A percentile compares a stretch with the other conserved stretches of the same genome.
Conservation (phyloP, 192 early-diverging fungal genomes). For the Geranomyces variabilis region DNA sequence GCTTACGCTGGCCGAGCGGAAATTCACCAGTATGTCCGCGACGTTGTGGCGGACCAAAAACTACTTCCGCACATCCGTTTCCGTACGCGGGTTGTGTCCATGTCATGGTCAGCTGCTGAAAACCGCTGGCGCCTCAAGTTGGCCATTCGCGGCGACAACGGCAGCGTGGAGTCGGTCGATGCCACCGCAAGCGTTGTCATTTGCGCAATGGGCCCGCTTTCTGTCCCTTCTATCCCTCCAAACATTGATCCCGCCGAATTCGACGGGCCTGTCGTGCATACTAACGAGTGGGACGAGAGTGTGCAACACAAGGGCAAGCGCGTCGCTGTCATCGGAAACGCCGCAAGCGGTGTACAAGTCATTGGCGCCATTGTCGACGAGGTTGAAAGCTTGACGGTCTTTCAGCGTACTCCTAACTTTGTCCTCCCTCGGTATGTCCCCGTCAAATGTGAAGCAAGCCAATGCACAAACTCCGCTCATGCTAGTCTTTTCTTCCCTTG, state of each 20-base stretch:
- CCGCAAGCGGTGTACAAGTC: slow-evolving; percentile 48
- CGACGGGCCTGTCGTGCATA: slow-evolving; percentile 56
- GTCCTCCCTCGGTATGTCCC: no score
- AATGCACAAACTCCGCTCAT: no score
- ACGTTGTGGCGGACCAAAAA: slow-evolving; percentile 43
- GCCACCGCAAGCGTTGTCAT: slow-evolving; percentile 45
- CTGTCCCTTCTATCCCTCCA: slow-evolving; percentile 51
- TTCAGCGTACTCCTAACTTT: slow-evolving; percentile 48
- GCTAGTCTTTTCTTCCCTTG: no score
- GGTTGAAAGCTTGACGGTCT: slow-evolving; percentile 43
- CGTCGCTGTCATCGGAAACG: slow-evolving; percentile 51
- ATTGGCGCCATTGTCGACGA: slow-evolving; percentile 42
- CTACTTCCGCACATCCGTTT: slow-evolving; percentile 48
- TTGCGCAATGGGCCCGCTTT: slow-evolving; percentile 53
- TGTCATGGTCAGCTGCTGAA: slow-evolving; percentile 26
- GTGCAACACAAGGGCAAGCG: slow-evolving; percentile 51
- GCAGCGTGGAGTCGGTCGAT: slow-evolving; percentile 10
- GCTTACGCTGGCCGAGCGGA: slow-evolving; percentile 45
- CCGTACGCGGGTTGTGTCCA: slow-evolving; percentile 43
- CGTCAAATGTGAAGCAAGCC: no score
- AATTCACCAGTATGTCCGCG: slow-evolving; percentile 48
- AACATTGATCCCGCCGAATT: slow-evolving; percentile 48
- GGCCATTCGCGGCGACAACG: slow-evolving; percentile 28
- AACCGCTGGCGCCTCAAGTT: slow-evolving; percentile 22
- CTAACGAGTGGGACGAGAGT: slow-evolving; percentile 55